Evolutionary conservation across 202 grass and related monocot genomes (phyloP).

Genomic region (Carex sylvatica): DNA sequence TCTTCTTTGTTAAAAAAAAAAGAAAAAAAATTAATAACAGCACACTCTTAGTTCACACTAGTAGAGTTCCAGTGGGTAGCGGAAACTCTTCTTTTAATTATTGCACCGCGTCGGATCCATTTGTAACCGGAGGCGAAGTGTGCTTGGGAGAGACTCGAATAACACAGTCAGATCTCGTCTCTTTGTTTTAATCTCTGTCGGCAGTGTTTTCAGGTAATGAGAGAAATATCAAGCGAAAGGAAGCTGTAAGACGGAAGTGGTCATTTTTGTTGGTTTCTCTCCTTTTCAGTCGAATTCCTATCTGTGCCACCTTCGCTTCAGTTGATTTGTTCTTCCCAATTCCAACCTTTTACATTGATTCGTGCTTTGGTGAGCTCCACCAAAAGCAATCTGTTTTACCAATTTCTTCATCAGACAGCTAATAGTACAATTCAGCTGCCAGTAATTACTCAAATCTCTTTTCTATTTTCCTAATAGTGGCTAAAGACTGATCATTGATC

Average conservation of each 20-base stretch:
- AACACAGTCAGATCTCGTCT: neutral
- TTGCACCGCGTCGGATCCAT: conserved; percentile 9
- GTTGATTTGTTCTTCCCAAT: neutral
- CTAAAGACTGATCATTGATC: neutral
- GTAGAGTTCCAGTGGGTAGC: neutral
- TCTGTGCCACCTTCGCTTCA: neutral
- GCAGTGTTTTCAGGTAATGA: neutral
- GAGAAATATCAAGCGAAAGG: neutral
- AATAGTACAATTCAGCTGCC: conserved; percentile 10
- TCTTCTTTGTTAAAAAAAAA: neutral
- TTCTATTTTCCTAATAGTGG: neutral
- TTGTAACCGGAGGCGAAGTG: neutral
- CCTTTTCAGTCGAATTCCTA: neutral
- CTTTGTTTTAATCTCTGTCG: conserved; percentile 24
- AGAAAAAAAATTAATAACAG: neutral
- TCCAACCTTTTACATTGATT: conserved; percentile 1
- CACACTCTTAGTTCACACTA: conserved; percentile 1
- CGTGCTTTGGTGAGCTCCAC: neutral
- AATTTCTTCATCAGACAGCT: neutral
- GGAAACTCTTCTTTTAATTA: conserved; percentile 11
- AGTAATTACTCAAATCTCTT: neutral
- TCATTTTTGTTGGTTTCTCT: conserved; percentile 10
- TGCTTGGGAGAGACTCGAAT: neutral
- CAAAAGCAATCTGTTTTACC: neutral
- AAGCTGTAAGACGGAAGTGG: neutral